Percentiles rank a stretch among this genome's conserved stretches.
These are phyloP conservation scores for Exophiala alcalophila DNA, from an alignment of 2,329 filamentous ascomycete species.

Conservation along the genomic window DNA sequence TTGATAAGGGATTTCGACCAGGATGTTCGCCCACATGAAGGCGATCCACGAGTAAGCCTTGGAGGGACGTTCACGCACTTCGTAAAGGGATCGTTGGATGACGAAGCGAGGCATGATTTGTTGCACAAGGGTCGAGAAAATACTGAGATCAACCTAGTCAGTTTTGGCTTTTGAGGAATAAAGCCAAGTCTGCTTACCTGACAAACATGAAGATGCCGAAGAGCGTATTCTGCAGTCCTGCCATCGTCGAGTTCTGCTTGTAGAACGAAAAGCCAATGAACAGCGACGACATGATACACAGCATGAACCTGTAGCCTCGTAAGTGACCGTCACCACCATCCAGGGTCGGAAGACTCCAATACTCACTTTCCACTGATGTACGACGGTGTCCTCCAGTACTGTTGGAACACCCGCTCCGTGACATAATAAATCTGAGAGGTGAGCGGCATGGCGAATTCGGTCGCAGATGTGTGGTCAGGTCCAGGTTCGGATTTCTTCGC, in stretches of 20 bases:
- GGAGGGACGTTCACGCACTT: conserved; percentile 65
- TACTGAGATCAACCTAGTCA: conserved; percentile 35
- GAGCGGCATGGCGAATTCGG: conserved; percentile 77
- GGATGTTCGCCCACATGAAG: conserved; percentile 65
- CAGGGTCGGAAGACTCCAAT: conserved; percentile 52
- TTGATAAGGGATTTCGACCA: conserved; percentile 68
- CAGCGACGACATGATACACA: conserved; percentile 51
- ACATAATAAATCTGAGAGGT: conserved; percentile 63
- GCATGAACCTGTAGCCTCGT: conserved; percentile 56
- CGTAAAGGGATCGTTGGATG: conserved; percentile 66
- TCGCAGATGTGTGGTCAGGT: conserved; percentile 37
- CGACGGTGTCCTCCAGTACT: conserved; percentile 78
- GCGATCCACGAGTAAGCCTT: conserved; percentile 72
- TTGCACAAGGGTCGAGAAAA: conserved; percentile 50
- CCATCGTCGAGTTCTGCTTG: conserved; percentile 60
- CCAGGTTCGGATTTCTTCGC: conserved; percentile 47
- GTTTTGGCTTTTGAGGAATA: neutral
- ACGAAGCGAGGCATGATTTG: conserved; percentile 61
- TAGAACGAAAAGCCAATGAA: conserved; percentile 62
- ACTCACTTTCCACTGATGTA: conserved; percentile 59
- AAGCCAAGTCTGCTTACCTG: conserved; percentile 22
- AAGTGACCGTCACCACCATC: conserved; percentile 46
- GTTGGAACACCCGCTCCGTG: conserved; percentile 72
- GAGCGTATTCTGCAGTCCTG: conserved; percentile 69
- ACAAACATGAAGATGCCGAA: conserved; percentile 70